Percentiles rank a stretch among this genome's conserved stretches.
phyloP scores from a whole-genome alignment of 1,139 yeast species.

The Yamadazyma conglobata region DNA sequence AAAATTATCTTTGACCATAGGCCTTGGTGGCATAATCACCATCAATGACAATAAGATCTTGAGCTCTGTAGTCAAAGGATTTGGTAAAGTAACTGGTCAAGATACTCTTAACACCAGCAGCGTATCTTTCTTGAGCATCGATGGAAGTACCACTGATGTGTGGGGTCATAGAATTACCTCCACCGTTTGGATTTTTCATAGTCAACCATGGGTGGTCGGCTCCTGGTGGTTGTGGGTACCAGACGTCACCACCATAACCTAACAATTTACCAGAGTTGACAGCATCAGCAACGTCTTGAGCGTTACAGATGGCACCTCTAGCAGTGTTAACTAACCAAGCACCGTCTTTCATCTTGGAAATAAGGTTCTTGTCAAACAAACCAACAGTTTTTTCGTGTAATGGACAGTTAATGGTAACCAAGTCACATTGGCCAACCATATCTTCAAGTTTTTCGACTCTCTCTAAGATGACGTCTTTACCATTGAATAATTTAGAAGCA shows the following conservation, averaged over 20 bases:
- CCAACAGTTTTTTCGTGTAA: conserved; percentile 69
- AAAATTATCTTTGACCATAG: conserved; percentile 52
- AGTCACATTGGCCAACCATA: conserved; percentile 63
- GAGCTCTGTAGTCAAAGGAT: conserved; percentile 64
- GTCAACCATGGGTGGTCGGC: conserved; percentile 73
- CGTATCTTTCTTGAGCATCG: conserved; percentile 76
- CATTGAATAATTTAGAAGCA: conserved; percentile 38
- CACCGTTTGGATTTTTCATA: conserved; percentile 62
- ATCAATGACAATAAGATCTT: conserved; percentile 67
- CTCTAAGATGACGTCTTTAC: conserved; percentile 41
- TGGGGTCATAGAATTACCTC: conserved; percentile 84
- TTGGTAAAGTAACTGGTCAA: conserved; percentile 61
- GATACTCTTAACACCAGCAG: conserved; percentile 64
- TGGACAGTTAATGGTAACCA: conserved; percentile 78
- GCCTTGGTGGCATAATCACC: conserved; percentile 76
- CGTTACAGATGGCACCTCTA: conserved; percentile 75
- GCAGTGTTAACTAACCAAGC: conserved; percentile 81
- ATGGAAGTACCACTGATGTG: conserved; percentile 78
- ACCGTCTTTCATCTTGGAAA: conserved; percentile 73
- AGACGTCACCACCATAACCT: conserved; percentile 85
- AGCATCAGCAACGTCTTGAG: conserved; percentile 74
- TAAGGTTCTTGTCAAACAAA: conserved; percentile 61
- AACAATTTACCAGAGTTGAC: conserved; percentile 63
- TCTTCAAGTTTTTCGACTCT: conserved; percentile 65
- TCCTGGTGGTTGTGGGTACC: conserved; percentile 82